A percentile compares a stretch with the other conserved stretches of the same genome.
These are phyloP conservation scores for Suhomyces pyralidae DNA, from an alignment of 805 yeast genomes.

Conservation along the genomic window DNA sequence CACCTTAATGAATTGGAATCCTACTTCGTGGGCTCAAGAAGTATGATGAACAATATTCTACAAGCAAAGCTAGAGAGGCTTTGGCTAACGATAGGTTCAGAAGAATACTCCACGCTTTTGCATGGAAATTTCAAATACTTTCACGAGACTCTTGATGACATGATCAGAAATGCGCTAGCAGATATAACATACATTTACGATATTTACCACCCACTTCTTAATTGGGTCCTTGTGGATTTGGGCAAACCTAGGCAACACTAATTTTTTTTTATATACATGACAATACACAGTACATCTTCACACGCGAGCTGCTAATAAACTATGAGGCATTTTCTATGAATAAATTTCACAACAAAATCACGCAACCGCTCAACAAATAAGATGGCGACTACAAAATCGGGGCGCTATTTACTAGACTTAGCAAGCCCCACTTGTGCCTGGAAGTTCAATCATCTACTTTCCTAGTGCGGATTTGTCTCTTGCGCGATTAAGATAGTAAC, in stretches of 20 bases:
- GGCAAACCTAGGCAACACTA: constrained; percentile 9
- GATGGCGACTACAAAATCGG: not conserved
- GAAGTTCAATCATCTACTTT: not conserved
- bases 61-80: not conserved
- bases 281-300: not conserved
- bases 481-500: not conserved
- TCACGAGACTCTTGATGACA: constrained; percentile 2
- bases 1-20: not conserved
- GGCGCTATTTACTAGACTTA: not conserved
- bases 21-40: not conserved
- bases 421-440: not conserved
- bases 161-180: constrained; percentile 6
- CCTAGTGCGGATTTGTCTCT: not conserved
- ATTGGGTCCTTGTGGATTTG: constrained; percentile 29
- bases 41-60: not conserved
- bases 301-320: not conserved
- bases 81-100: not conserved
- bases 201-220: constrained; percentile 22
- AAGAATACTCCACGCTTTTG: not conserved
- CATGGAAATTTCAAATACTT: constrained; percentile 4
- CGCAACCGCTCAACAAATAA: not conserved
- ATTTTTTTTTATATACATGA: not conserved
- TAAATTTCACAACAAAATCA: not conserved
- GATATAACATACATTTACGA: constrained; percentile 13
- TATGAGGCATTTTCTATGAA: not conserved